Conservation (phyloP, 768 basidiomycete species). For the Boletus tylopilopsis region DNA sequence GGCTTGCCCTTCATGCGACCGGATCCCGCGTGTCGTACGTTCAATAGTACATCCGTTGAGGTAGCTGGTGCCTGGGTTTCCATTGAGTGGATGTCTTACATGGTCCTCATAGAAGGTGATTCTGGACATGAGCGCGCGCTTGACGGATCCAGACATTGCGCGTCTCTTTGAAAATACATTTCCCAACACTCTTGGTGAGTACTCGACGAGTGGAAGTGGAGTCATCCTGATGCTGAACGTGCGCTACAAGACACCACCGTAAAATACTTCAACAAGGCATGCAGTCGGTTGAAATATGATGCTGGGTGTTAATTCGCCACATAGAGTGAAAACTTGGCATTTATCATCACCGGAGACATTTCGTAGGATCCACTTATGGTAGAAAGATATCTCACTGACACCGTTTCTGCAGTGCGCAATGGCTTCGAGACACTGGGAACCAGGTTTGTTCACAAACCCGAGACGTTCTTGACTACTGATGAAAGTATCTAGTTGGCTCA, state of each 20-base stretch:
- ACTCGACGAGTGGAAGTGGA: not conserved
- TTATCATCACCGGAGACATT: conserved; percentile 81
- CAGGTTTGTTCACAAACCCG: conserved; percentile 42
- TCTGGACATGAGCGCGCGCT: conserved; percentile 61
- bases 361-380: conserved; percentile 45
- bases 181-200: conserved; percentile 72
- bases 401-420: conserved; percentile 56
- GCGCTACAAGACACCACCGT: conserved; percentile 64
- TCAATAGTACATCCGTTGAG: conserved; percentile 73
- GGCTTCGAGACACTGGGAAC: conserved; percentile 80
- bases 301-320: conserved; percentile 3
- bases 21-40: conserved; percentile 64
- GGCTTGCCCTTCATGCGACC: conserved; percentile 73
- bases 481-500: conserved; percentile 54
- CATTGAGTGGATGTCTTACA: not conserved
- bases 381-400: conserved; percentile 4
- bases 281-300: not conserved
- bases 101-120: conserved; percentile 55
- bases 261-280: conserved; percentile 64
- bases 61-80: conserved; percentile 31
- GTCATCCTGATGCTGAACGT: not conserved
- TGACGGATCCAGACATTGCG: conserved; percentile 76
- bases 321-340: conserved; percentile 66
- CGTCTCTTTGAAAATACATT: conserved; percentile 80
- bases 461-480: not conserved